Percentiles rank a stretch among this genome's conserved stretches.
phyloP scores from a whole-genome alignment of 1,139 yeast genomes.

The Hyphopichia fennica region DNA sequence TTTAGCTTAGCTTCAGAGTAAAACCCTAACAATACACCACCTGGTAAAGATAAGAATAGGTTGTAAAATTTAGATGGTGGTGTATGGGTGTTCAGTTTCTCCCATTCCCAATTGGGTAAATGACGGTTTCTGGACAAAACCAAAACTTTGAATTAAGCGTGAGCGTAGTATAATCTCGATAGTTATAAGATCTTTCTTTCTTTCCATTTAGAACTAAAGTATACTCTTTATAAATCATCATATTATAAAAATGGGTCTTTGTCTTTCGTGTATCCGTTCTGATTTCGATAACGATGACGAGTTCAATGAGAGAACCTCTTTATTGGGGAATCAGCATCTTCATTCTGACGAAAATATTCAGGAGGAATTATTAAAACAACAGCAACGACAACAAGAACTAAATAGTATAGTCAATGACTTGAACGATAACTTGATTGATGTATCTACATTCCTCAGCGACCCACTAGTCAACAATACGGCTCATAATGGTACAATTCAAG shows the following conservation, averaged over 20 bases:
- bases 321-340: constrained; percentile 30
- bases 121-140: neutral
- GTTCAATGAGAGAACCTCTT: constrained; percentile 36
- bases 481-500: constrained; percentile 5
- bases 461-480: constrained; percentile 10
- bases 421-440: constrained; percentile 46
- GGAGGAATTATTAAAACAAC: constrained; percentile 42
- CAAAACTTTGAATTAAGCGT: neutral
- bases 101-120: too few relatives aligned
- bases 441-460: constrained; percentile 35
- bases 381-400: constrained; percentile 44
- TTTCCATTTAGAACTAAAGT: too few relatives aligned
- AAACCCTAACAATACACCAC: too few relatives aligned
- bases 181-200: too few relatives aligned
- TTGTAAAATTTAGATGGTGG: too few relatives aligned
- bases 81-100: neutral
- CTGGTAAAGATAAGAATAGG: too few relatives aligned
- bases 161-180: neutral
- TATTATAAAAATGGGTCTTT: constrained; percentile 53
- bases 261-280: constrained; percentile 48
- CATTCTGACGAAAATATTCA: constrained; percentile 38
- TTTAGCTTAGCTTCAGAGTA: too few relatives aligned
- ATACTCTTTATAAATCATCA: too few relatives aligned
- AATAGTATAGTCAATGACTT: constrained; percentile 43
- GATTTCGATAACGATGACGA: constrained; percentile 40